Evolutionary conservation across 345 rosid genomes (phyloP).

Genomic region (Syzygium aqueum): DNA sequence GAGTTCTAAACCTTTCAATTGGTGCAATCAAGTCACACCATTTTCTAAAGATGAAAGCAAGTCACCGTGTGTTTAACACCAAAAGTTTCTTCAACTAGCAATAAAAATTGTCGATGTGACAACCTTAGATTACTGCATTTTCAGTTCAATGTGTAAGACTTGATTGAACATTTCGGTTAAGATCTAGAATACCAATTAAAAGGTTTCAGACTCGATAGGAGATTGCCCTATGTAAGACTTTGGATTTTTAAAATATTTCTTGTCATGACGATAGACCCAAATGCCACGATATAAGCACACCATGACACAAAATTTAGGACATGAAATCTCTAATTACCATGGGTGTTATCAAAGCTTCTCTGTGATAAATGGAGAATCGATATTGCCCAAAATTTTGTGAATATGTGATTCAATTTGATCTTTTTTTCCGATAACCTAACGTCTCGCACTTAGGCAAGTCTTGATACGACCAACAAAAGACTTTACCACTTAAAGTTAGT

Average conservation of each 20-base stretch:
- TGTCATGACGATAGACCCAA: rapidly evolving
- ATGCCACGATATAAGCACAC: neutral
- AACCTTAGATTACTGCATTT: neutral
- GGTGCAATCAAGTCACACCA: neutral
- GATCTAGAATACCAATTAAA: neutral
- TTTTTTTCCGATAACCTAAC: neutral
- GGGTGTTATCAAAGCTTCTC: neutral
- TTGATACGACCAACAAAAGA: neutral
- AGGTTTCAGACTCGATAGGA: neutral
- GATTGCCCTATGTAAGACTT: neutral
- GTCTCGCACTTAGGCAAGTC: neutral
- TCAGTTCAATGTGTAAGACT: neutral
- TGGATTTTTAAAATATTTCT: neutral
- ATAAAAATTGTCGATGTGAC: neutral
- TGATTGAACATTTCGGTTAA: neutral
- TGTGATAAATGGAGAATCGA: neutral
- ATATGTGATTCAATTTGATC: neutral
- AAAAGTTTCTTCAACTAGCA: neutral
- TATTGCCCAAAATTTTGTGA: neutral
- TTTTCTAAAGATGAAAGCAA: neutral
- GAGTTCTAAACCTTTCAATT: neutral
- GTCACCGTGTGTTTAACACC: neutral
- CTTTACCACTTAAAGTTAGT: neutral
- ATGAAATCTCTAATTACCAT: neutral
- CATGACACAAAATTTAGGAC: neutral